Evolutionary conservation across 1,284 basidiomycete species (phyloP).

Genomic region (Pterula multifida): DNA sequence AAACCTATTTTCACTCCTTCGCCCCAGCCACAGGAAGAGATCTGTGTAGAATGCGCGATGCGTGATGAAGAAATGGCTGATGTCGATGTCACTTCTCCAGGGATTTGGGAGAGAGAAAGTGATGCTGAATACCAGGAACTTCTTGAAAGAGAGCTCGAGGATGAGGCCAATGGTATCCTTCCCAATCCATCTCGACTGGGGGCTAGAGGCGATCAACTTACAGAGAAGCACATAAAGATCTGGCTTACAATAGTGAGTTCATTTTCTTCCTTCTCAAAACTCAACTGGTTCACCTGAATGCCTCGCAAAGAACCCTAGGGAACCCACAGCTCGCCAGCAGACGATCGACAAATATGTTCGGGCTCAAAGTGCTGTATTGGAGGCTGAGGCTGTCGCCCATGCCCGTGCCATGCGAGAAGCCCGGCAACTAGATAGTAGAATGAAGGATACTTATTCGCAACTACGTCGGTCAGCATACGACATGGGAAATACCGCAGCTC

Average conservation of each 20-base stretch:
- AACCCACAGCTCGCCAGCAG: slow-evolving; percentile 65
- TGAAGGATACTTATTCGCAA: slow-evolving; percentile 69
- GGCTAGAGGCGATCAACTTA: slow-evolving; percentile 56
- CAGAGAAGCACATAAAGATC: slow-evolving; percentile 73
- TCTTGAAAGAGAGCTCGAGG: slow-evolving; percentile 60
- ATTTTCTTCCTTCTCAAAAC: slow-evolving; percentile 8
- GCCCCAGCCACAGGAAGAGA: slow-evolving; percentile 52
- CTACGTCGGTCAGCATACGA: slow-evolving; percentile 68
- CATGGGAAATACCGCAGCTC: slow-evolving; percentile 30
- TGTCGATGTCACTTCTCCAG: slow-evolving; percentile 77
- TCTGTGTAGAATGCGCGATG: slow-evolving; percentile 98
- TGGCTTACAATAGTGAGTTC: slow-evolving; percentile 72
- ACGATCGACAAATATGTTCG: slow-evolving; percentile 62
- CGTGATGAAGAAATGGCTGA: slow-evolving; percentile 97
- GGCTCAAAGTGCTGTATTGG: slow-evolving; percentile 55
- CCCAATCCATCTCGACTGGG: slow-evolving; percentile 45
- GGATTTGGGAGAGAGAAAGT: slow-evolving; percentile 86
- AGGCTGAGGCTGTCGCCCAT: slow-evolving; percentile 65
- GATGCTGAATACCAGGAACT: slow-evolving; percentile 79
- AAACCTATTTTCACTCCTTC: slow-evolving; percentile 44
- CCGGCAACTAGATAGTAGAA: slow-evolving; percentile 54
- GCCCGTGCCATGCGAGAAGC: slow-evolving; percentile 68
- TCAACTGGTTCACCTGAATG: slow-evolving; percentile 5
- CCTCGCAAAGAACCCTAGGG: slow-evolving; percentile 56
- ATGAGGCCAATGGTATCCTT: slow-evolving; percentile 36